Evolutionary conservation across 805 yeast species (phyloP), one percentile per base, ranked within the genome.

Genomic region (Hyphopichia homilentoma): DNA sequence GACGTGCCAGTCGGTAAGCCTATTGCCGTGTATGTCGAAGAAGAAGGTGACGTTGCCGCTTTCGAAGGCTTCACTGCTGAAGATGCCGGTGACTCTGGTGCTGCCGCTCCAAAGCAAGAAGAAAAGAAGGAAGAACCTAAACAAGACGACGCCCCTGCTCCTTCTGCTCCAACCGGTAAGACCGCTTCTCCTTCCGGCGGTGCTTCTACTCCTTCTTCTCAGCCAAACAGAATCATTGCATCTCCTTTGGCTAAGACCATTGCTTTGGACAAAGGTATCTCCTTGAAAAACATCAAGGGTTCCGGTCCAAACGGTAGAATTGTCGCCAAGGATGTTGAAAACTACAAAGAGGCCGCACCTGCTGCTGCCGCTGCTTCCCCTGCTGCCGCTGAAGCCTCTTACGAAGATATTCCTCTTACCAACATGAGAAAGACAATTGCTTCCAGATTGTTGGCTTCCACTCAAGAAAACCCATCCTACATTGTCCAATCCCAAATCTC

Each of bases 271-370:
- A 77, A 81, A 61, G 98, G 97, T 51, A 71, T 90, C 53, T 74
- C 94, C 27, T 76, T 90, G 54, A 86, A 84, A 68, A 77, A 77
- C 50, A 70, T 93, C 54, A 78, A 78, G 61, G 97, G 97, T 54
- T 65, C 96, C 27, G 98, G 98, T 48, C 97, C 97, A 57, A 73
- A 74, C 53, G 97, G 97, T 48, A 85, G 98, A 72, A 86, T 93
- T 58, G 73, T 85, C 45, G 93, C 89, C 54, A 79, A 79, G 51
- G 98, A 93, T 59, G 84, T 93, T 45, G 97, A 90, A 67, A 68
- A 68, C 50, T 76, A 67, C 68, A 68, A 77, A 61, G 68, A 77
- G 16, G 54, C 65, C 14, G 57, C 73, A 34, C 46, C 72, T 19
- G 45, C 69, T 21, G 47, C 65, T 19, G 42, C 72, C 16, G 58